Evolutionary conservation across 805 yeast genomes (phyloP), one percentile per base, ranked within the genome.

Genomic region (Candida nemodendra): DNA sequence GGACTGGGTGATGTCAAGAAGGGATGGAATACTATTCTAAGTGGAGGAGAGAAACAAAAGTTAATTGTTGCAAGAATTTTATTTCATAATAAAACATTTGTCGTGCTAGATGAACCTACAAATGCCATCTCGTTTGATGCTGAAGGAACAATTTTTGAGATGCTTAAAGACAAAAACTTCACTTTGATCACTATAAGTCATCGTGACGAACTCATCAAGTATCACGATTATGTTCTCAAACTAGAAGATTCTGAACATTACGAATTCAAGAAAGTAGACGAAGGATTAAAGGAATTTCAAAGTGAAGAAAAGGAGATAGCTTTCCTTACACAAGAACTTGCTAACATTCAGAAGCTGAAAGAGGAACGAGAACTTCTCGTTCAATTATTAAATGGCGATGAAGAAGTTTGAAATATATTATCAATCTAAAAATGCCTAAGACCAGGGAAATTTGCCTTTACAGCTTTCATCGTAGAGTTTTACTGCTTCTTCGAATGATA

Each of bases 41-140:
- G 93, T 62, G 97, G 97, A n/a, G 97, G 97, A 40, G 97, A 89
- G 60, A 82, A 87, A 63, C 97, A 89, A 67, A 78, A 95, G 56
- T 74, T 89, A 59, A 79, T 87, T 60, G 84, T 89, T 66, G 96
- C 97, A 0, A 72, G 96, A 51, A 76, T 89, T 2, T 65, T 89
- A 49, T 87, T 82, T 65, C 86, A 84, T 57, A 75, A 76, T 37
- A 95, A 95, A 32, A 74, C 76, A 57, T 86, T 86, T 60, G 88
- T 89, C 3, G 78, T 89, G 2, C 71, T 89, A 44, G 97, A 89
- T 62, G 97, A 89, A 63, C 85, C 95, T n/a, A 89, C 97, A 4
- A 86, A 88, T 57, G 96, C 97, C 1, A 89, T 89, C 9, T 78
- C 88, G 36, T 82, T 82, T 31, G 97, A 89, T 61, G 86, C 84